Conservation (phyloP, 164 flowering plant genomes). For the Litsea cubeba region DNA sequence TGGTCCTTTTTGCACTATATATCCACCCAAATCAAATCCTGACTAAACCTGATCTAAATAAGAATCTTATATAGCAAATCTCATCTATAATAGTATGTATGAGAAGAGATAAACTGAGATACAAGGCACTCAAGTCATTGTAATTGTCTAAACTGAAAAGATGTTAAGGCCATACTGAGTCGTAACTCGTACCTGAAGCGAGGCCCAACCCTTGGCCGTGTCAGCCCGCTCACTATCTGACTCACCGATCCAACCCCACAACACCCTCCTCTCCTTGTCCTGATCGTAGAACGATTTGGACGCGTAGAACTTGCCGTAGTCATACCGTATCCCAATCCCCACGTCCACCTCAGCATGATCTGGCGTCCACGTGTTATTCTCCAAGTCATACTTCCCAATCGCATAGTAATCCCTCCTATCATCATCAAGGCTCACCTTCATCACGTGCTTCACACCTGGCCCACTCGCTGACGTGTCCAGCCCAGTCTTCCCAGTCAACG, state of each 20-base stretch:
- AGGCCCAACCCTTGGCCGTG: slow-evolving; percentile 62
- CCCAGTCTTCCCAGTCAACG: slow-evolving; percentile 34
- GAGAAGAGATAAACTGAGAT: no score
- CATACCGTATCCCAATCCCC: slow-evolving; percentile 59
- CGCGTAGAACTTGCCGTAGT: slow-evolving; percentile 77
- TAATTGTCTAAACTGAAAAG: no score
- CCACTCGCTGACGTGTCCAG: slow-evolving; percentile 62
- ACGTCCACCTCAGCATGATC: slow-evolving; percentile 57
- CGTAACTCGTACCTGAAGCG: slow-evolving; percentile 41
- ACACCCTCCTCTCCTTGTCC: slow-evolving; percentile 48
- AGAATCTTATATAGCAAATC: no score
- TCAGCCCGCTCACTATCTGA: slow-evolving; percentile 64
- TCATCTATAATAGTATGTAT: no score
- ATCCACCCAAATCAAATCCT: no score
- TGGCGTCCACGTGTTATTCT: slow-evolving; percentile 46
- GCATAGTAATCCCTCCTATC: slow-evolving; percentile 64
- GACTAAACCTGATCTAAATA: no score
- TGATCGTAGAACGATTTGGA: slow-evolving; percentile 79
- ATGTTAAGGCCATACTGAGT: no score
- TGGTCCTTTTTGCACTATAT: no score
- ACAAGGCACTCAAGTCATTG: no score
- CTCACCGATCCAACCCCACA: slow-evolving; percentile 88
- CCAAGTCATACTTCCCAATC: slow-evolving; percentile 50
- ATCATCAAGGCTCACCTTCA: slow-evolving; percentile 74
- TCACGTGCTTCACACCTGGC: slow-evolving; percentile 57